Evolutionary conservation across 345 rosid genomes (phyloP).

Genomic region (Aquilaria sinensis): DNA sequence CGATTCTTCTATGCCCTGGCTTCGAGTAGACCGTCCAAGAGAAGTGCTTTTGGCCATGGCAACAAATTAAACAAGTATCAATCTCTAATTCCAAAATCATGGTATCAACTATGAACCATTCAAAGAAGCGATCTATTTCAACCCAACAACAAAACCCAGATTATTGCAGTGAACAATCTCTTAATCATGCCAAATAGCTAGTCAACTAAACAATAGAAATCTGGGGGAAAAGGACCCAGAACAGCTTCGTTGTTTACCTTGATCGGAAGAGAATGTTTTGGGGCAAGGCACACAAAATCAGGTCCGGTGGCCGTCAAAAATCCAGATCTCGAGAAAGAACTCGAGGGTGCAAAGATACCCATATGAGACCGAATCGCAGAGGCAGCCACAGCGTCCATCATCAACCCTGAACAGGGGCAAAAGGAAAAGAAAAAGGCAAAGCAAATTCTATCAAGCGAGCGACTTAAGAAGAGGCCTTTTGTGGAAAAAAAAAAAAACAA

Average conservation of each 20-base stretch:
- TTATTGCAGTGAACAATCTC: not conserved
- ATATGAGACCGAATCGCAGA: constrained; percentile 30
- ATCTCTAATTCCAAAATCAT: constrained; percentile 5
- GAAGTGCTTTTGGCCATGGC: constrained; percentile 21
- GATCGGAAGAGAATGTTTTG: constrained; percentile 9
- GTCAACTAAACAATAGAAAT: not conserved
- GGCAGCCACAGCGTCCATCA: constrained; percentile 44
- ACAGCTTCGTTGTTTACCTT: constrained; percentile 21
- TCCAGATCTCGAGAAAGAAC: constrained; percentile 31
- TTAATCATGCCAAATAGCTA: not conserved
- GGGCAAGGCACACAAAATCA: constrained; percentile 28
- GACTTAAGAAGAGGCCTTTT: not conserved
- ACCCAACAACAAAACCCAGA: not conserved
- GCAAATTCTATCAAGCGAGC: not conserved
- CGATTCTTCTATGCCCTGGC: constrained; percentile 19
- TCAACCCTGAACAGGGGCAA: constrained; percentile 2
- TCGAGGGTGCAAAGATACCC: constrained; percentile 18
- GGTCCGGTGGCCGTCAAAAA: constrained; percentile 27
- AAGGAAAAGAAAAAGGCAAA: not conserved
- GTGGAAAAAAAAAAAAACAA: not conserved
- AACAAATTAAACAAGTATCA: constrained; percentile 7
- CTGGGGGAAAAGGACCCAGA: not conserved
- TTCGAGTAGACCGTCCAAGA: constrained; percentile 25
- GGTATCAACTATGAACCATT: not conserved
- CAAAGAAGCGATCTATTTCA: not conserved